Evolutionary conservation across 169 alveolate genomes (phyloP).

Genomic region (Toxoplasma gondii): DNA sequence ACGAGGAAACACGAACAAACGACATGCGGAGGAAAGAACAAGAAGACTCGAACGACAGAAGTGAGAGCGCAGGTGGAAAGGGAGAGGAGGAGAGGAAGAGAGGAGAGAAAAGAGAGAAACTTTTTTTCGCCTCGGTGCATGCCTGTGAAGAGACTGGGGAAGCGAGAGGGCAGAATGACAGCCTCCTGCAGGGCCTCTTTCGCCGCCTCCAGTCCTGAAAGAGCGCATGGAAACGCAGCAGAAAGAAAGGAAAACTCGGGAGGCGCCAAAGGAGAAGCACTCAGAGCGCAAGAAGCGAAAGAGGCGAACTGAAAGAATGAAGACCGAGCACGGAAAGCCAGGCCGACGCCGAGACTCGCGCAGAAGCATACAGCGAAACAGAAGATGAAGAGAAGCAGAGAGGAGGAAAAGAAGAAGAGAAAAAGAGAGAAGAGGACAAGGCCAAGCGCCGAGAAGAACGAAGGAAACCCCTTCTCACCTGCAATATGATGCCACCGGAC

Average conservation of each 20-base stretch:
- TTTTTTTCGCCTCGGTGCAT: neutral
- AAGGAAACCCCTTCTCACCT: constrained; percentile 62
- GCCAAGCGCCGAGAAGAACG: neutral
- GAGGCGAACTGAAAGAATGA: neutral
- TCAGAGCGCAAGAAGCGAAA: neutral
- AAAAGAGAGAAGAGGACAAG: neutral
- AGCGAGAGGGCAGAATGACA: constrained; percentile 90
- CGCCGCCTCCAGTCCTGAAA: constrained; percentile 85
- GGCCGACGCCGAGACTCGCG: neutral
- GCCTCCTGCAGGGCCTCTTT: constrained; percentile 91
- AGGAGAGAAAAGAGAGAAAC: neutral
- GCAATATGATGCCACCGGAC: constrained; percentile 92
- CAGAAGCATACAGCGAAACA: neutral
- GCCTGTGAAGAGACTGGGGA: constrained; percentile 92
- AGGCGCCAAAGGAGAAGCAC: neutral
- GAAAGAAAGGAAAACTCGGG: neutral
- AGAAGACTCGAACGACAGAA: neutral
- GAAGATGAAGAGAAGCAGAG: constrained; percentile 1
- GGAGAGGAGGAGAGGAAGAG: neutral
- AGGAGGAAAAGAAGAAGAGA: neutral
- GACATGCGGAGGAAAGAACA: neutral
- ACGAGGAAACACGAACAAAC: neutral
- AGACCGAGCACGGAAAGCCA: neutral
- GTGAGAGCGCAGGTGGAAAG: too few species aligned
- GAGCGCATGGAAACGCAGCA: neutral